Base-by-base conservation (phyloP, 1,284 basidiomycete species). In the Amylostereum areolatum region DNA sequence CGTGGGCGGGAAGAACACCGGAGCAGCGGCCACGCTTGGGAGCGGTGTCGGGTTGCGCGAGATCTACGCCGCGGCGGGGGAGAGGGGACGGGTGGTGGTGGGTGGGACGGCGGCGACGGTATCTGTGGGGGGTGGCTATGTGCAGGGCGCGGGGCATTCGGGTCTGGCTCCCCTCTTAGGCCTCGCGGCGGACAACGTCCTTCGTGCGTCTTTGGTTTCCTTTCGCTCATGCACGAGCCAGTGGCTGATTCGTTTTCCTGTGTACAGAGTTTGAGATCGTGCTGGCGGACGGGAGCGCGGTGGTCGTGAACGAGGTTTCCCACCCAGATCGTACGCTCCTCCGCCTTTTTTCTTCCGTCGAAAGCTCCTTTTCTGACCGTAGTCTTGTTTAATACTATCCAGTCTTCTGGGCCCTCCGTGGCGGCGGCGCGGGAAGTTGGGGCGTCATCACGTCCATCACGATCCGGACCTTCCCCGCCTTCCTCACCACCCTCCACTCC, bases 331-430 rank as follows among this genome's bases (percentile, higher is more conserved):
- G 52, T 55, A 48, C 29, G 52, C 39, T 8, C 25, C 25, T 8
- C 8, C 24, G 18, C 9, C 8, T 8, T 8, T 41, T 9, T 11
- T 41, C 8, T 8, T 11, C 18, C 39, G 18, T 18, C 18, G 18
- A 18, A 18, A 18, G 18, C 18, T 18, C 18, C 18, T 18, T 18
- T 18, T 18, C 18, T 18, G 18, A 18, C 18, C 18, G 18, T 18
- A 18, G 18, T 18, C 39, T 25, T 41, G 39, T 25, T 24, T 24
- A 35, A n/a, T 3, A 3, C 34, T 35, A 8, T 34, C 11, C 45
- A 66, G 65, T 68, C 11, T 66, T 66, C 52, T 67, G 58, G 59
- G 65, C 65, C 30, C 45, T 68, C 31, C 62, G 66, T 2, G 66
- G 66, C 6, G 66, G 66, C 28, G 66, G 66, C 8, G 58, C 64